phyloP scores from a whole-genome alignment of 345 rosid genomes.

The Brassica cretica region DNA sequence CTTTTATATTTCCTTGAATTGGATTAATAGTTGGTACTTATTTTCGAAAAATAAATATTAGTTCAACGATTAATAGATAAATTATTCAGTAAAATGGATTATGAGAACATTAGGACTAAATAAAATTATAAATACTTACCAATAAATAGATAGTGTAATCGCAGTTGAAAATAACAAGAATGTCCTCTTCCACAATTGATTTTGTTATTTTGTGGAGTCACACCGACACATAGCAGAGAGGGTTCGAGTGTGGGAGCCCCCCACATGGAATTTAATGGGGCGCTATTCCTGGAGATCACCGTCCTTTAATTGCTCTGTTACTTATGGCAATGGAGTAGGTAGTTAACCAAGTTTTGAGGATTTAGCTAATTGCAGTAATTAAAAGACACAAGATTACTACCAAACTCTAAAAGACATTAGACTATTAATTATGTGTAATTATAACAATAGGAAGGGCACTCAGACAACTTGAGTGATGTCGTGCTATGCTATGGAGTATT shows the following conservation, averaged over 20 bases:
- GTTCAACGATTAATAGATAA: too few relatives aligned
- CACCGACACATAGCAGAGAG: constrained; percentile 41
- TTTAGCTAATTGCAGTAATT: neutral
- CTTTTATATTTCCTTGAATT: neutral
- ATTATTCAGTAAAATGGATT: neutral
- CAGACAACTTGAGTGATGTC: constrained; percentile 8
- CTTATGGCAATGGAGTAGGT: neutral
- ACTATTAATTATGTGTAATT: neutral
- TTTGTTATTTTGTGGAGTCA: constrained; percentile 41
- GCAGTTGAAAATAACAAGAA: neutral
- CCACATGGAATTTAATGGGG: constrained; percentile 39
- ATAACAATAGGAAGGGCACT: constrained; percentile 1
- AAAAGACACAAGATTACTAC: neutral
- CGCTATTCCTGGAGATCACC: constrained; percentile 41
- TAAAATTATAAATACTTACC: neutral
- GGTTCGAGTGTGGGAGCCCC: constrained; percentile 36
- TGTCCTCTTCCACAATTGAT: constrained; percentile 9
- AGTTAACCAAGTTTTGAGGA: constrained; percentile 4
- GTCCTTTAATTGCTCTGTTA: constrained; percentile 29
- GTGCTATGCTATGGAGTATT: constrained; percentile 23
- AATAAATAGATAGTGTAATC: neutral
- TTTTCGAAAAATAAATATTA: too few relatives aligned
- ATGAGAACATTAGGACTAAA: neutral
- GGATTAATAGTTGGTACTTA: neutral
- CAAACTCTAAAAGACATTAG: neutral